These are phyloP conservation scores for Neofusicoccum parvum DNA, from an alignment of 2,329 filamentous ascomycete genomes.

Conservation along the genomic window DNA sequence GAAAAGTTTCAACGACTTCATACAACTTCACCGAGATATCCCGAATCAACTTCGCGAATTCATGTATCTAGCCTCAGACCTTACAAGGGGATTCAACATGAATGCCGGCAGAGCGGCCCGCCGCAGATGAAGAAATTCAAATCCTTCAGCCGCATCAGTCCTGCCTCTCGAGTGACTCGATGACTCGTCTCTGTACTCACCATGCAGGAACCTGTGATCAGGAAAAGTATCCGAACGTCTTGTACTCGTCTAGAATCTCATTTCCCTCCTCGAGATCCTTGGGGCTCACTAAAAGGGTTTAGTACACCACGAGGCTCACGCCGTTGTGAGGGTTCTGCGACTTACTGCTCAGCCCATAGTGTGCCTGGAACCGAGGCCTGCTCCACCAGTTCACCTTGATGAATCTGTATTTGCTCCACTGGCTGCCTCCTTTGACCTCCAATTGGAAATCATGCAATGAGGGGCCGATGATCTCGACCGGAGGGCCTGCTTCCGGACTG, in stretches of 20 bases:
- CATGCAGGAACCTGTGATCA: background rate
- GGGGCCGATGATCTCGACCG: background rate
- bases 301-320: background rate
- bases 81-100: background rate
- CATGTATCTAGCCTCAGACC: background rate
- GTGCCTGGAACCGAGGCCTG: background rate
- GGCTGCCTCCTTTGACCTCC: background rate
- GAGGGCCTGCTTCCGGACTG: background rate
- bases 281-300: background rate
- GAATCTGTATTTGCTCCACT: background rate
- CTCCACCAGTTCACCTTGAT: background rate
- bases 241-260: background rate
- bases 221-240: background rate
- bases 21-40: constrained; percentile 12
- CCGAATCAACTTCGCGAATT: constrained; percentile 21
- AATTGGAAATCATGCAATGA: background rate
- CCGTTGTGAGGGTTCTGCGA: background rate
- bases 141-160: background rate
- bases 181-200: background rate
- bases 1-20: constrained; percentile 21
- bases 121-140: constrained; percentile 2
- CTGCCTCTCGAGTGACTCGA: too few species aligned
- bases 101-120: constrained; percentile 2
- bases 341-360: background rate
- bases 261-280: background rate